Conservation (phyloP, 176 grass and related monocot species). For the Ensete ventricosum region DNA sequence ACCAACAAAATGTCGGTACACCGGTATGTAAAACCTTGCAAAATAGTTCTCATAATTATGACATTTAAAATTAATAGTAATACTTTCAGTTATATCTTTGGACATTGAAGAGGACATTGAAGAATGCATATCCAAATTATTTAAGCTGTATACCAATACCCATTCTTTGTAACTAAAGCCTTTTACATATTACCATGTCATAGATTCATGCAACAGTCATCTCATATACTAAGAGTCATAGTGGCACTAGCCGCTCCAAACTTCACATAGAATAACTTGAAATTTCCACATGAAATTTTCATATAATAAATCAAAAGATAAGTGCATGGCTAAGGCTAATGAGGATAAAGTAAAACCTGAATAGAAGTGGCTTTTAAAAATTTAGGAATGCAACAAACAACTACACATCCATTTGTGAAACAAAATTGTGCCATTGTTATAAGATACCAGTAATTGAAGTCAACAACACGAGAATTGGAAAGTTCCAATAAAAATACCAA, state of each 20-base stretch:
- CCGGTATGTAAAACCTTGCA: background rate
- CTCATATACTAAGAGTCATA: too few relatives aligned
- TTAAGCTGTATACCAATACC: too few relatives aligned
- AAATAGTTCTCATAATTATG: background rate
- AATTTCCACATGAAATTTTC: background rate
- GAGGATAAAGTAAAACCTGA: background rate
- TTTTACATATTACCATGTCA: too few relatives aligned
- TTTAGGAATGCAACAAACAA: too few relatives aligned
- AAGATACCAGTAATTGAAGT: background rate
- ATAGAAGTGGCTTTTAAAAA: background rate
- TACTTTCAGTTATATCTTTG: background rate
- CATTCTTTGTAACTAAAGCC: too few relatives aligned
- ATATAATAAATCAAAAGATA: background rate
- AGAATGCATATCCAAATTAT: too few relatives aligned
- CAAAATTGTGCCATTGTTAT: background rate
- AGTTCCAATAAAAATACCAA: slow-evolving; percentile 43
- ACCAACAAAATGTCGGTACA: too few relatives aligned
- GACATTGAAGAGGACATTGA: too few relatives aligned
- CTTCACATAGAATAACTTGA: background rate
- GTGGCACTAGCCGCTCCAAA: too few relatives aligned
- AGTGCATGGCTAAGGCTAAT: background rate
- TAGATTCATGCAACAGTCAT: too few relatives aligned
- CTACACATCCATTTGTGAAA: background rate
- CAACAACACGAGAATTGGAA: background rate
- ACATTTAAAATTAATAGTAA: background rate